These are phyloP conservation scores for Bipolaris sorokiniana DNA, from an alignment of 2,329 filamentous ascomycete genomes.

Conservation along the genomic window DNA sequence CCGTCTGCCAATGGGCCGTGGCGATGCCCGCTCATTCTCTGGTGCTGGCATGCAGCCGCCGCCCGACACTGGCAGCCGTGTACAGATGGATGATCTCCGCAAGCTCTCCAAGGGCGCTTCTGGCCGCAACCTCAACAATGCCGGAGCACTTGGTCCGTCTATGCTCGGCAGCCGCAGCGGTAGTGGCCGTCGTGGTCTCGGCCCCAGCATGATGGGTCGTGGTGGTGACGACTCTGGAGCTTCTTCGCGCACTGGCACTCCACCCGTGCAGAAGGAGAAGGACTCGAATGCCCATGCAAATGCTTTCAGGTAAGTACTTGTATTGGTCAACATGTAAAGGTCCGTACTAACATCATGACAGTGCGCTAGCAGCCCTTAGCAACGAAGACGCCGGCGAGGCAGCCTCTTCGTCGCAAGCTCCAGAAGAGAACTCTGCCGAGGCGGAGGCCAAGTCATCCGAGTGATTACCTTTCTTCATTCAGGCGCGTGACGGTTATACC, in stretches of 20 bases:
- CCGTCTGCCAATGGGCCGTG: constrained; percentile 76
- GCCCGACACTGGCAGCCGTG: constrained; percentile 75
- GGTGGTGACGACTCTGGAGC: constrained; percentile 84
- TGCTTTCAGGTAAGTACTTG: constrained; percentile 80
- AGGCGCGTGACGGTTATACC: constrained; percentile 45
- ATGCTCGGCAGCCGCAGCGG: constrained; percentile 89
- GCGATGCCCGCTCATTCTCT: constrained; percentile 85
- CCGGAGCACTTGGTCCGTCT: constrained; percentile 73
- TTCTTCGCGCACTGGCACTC: constrained; percentile 89
- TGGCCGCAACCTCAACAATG: constrained; percentile 63
- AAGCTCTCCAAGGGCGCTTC: constrained; percentile 70
- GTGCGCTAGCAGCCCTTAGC: constrained; percentile 62
- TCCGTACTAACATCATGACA: constrained; percentile 37
- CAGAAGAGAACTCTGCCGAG: constrained; percentile 40
- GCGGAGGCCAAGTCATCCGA: constrained; percentile 45
- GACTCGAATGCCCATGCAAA: constrained; percentile 76
- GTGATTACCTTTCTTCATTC: constrained; percentile 46
- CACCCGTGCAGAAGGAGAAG: constrained; percentile 69
- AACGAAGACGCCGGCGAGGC: constrained; percentile 62
- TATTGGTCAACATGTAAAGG: background rate
- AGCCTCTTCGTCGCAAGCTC: constrained; percentile 71
- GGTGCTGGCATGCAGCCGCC: constrained; percentile 72
- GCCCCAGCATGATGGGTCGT: constrained; percentile 71
- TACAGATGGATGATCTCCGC: constrained; percentile 89
- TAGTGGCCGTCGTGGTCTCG: constrained; percentile 79